A percentile compares a stretch with the other conserved stretches of the same genome.
Evolutionary conservation across 1,284 basidiomycete species (phyloP).

Genomic region (Irpex rosettiformis): DNA sequence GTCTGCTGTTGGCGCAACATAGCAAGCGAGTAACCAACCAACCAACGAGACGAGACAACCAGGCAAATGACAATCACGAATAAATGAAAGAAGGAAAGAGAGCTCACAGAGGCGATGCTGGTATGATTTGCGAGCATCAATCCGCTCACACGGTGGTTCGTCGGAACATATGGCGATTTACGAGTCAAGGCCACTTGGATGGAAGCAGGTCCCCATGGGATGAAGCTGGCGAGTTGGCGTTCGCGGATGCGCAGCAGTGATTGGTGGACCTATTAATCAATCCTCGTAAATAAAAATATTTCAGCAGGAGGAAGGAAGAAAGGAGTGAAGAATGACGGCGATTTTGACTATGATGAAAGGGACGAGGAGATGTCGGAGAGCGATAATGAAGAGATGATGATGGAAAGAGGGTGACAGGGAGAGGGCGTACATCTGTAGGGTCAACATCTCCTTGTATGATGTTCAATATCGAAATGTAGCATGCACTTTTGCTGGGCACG

Average conservation of each 20-base stretch:
- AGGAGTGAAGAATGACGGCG: background rate
- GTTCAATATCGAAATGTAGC: conserved; percentile 98
- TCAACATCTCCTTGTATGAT: conserved; percentile 99
- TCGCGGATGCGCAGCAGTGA: conserved; percentile 95
- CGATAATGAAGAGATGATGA: too few species aligned
- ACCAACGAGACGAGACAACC: background rate
- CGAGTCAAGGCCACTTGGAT: conserved; percentile 97
- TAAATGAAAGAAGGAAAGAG: background rate
- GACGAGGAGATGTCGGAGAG: background rate
- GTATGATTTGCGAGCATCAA: conserved; percentile 99
- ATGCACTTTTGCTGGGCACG: conserved; percentile 84
- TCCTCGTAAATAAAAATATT: background rate
- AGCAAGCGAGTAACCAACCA: background rate
- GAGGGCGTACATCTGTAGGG: conserved; percentile 81
- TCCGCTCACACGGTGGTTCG: conserved; percentile 92
- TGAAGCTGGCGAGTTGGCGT: conserved; percentile 95
- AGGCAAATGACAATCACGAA: background rate
- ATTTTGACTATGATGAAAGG: background rate
- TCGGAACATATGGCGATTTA: conserved; percentile 84
- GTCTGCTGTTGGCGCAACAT: too few species aligned
- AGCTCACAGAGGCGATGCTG: conserved; percentile 82
- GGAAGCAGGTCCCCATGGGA: conserved; percentile 98
- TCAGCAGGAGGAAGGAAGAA: background rate
- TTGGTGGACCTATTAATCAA: conserved; percentile 90
- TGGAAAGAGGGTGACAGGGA: too few species aligned